A percentile compares a stretch with the other conserved stretches of the same genome.
Evolutionary conservation across 805 yeast genomes (phyloP).

Genomic region (Starmerella sirachaensis): DNA sequence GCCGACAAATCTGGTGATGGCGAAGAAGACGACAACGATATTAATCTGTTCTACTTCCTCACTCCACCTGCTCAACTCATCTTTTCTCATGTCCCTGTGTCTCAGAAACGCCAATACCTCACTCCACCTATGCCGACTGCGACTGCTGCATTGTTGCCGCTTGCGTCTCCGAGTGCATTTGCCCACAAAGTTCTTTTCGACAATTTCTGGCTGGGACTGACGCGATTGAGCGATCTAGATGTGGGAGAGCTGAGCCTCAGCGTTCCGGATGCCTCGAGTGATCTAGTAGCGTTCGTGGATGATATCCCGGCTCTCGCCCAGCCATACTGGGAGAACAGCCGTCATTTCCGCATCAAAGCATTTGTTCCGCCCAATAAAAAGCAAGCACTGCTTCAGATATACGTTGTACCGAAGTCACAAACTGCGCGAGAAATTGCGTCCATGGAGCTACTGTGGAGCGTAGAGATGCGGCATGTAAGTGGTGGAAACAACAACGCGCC

Average conservation of each 20-base stretch:
- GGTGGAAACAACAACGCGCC: constrained; percentile 44
- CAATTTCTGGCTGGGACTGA: constrained; percentile 65
- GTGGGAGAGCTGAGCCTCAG: constrained; percentile 64
- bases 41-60: constrained; percentile 58
- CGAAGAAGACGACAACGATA: constrained; percentile 25
- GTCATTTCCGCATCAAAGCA: constrained; percentile 71
- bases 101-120: constrained; percentile 70
- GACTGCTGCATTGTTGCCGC: constrained; percentile 69
- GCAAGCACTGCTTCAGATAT: constrained; percentile 64
- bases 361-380: constrained; percentile 56
- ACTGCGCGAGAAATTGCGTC: constrained; percentile 21
- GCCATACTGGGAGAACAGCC: constrained; percentile 49
- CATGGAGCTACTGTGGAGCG: constrained; percentile 58
- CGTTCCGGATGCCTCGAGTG: constrained; percentile 53
- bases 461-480: constrained; percentile 58
- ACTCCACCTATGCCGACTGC: constrained; percentile 67
- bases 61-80: constrained; percentile 63
- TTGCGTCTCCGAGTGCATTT: constrained; percentile 74
- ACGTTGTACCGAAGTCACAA: constrained; percentile 28
- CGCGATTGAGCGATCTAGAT: constrained; percentile 63
- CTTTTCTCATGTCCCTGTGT: constrained; percentile 77
- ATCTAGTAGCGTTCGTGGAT: constrained; percentile 42
- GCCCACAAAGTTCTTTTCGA: constrained; percentile 44
- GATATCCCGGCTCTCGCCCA: constrained; percentile 60
- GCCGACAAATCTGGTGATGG: constrained; percentile 1